These are phyloP conservation scores for Aureobasidium sp. DNA, from an alignment of 2,329 filamentous ascomycete species.

Conservation along the genomic window DNA sequence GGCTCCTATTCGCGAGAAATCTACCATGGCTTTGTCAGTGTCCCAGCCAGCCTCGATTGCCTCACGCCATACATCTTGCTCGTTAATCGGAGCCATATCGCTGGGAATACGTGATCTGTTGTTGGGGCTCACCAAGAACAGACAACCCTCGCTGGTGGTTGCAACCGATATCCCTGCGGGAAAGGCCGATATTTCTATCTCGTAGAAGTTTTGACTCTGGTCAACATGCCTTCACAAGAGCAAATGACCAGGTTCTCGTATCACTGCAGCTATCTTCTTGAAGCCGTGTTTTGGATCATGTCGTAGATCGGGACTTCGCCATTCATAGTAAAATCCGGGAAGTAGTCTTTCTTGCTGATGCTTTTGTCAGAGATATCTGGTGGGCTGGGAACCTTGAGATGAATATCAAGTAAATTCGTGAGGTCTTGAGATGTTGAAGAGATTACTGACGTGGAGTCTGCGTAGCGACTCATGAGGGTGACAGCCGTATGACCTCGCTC, in stretches of 20 bases:
- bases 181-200: conserved; percentile 29
- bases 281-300: conserved; percentile 29
- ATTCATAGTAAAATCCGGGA: conserved; percentile 36
- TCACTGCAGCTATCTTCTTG: conserved; percentile 37
- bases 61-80: conserved; percentile 43
- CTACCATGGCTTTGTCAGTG: conserved; percentile 30
- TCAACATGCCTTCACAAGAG: conserved; percentile 45
- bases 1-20: conserved; percentile 18
- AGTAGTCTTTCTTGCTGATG: conserved; percentile 39
- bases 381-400: not conserved
- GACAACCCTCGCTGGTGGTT: conserved; percentile 50
- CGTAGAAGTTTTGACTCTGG: conserved; percentile 24
- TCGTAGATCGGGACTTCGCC: conserved; percentile 51
- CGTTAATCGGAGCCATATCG: conserved; percentile 52
- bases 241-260: conserved; percentile 48
- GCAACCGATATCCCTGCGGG: conserved; percentile 40
- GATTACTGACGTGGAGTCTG: not conserved
- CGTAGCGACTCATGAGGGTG: not conserved
- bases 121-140: conserved; percentile 55
- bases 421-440: not conserved
- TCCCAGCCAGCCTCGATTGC: conserved; percentile 36
- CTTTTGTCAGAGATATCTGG: not conserved
- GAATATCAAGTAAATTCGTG: not conserved
- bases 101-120: conserved; percentile 45
- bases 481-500: too few species aligned